Base-by-base conservation (phyloP, 176 grass and related monocot genomes). In the Triticum urartu region DNA sequence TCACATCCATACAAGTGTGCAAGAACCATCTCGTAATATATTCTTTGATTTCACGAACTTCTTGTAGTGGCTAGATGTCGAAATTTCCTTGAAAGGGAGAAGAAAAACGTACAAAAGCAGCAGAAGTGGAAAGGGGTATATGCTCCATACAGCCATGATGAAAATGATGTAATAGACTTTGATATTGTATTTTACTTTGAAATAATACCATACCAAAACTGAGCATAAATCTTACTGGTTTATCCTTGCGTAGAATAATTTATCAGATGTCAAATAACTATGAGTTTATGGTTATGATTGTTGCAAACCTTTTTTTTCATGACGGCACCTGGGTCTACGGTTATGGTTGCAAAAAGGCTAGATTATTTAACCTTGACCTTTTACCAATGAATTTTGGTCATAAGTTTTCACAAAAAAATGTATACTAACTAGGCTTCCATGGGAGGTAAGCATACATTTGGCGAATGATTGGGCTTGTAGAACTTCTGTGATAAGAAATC, bases 21-120 rank as follows among this genome's bases (percentile, higher is more conserved):
- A 68, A 62, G 77, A 84, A 77, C 61, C 62, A 75, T 87, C 68
- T 62, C 26, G 11, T 39, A 76, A 68, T 43, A 76, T 80, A 80
- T 87, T 75, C 43, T 61, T 75, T 3, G 36, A 75, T 79, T 81
- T 45, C 63, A 47, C 15, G 42, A 42, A 8, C 34, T 60, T 79
- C 18, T 34, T 8, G 68, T 5, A 25, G 45, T 68, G 20, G 36
- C 32, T 84, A 39, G 85, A 81, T 91, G 89, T 91, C 73, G 76
- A 91, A 84, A 52, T 81, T 84, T 63, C 35, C 21, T 84, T 24
- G 42, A 72, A 85, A 72, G 75, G 2, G 40, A 28, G 62, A 47
- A 81, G 68, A 45, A 63, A 73, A 76, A 40, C 21, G 25, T 89
- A 32, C 11, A 64, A 78, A 86, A 58, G 79, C 52, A 86, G 42